These are phyloP conservation scores for Botrytis squamosa DNA, from an alignment of 2,329 filamentous ascomycete species.

Conservation along the genomic window DNA sequence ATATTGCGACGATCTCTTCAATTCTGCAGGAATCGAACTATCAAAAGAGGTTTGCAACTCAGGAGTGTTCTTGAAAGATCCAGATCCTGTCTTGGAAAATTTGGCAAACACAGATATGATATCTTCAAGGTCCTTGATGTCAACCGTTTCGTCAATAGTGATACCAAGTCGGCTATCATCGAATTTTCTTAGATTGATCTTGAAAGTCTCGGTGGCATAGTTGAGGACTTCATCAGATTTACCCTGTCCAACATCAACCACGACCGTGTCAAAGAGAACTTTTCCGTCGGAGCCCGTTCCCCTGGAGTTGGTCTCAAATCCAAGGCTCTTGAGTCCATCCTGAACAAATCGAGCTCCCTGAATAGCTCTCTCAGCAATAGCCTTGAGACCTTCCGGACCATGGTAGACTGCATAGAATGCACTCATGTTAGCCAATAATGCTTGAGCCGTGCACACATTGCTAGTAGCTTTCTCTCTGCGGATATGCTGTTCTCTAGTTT, in stretches of 20 bases:
- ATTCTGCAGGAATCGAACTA: constrained; percentile 50
- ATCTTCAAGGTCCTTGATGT: constrained; percentile 53
- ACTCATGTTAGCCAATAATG: constrained; percentile 91
- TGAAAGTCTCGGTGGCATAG: constrained; percentile 49
- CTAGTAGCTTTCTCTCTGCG: constrained; percentile 94
- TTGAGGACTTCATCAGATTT: constrained; percentile 53
- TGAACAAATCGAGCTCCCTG: constrained; percentile 70
- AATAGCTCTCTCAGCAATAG: constrained; percentile 77
- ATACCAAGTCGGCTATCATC: constrained; percentile 64
- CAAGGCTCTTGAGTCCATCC: constrained; percentile 59
- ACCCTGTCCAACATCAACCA: constrained; percentile 56
- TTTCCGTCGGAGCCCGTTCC: constrained; percentile 55
- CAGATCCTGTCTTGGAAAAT: constrained; percentile 30
- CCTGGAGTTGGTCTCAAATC: constrained; percentile 60
- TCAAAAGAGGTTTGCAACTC: constrained; percentile 45
- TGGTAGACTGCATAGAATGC: constrained; percentile 95
- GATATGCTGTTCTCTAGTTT: constrained; percentile 96
- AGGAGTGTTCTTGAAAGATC: constrained; percentile 35
- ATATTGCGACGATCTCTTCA: constrained; percentile 72
- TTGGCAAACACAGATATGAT: constrained; percentile 56
- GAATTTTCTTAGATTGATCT: constrained; percentile 63
- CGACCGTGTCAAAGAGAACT: constrained; percentile 77
- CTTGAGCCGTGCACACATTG: constrained; percentile 96
- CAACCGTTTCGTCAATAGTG: constrained; percentile 74
- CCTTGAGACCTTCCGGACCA: constrained; percentile 77